A percentile compares a stretch with the other conserved stretches of the same genome.
These are phyloP conservation scores for Candida labiduridarum DNA, from an alignment of 1,139 yeast genomes.

Conservation along the genomic window DNA sequence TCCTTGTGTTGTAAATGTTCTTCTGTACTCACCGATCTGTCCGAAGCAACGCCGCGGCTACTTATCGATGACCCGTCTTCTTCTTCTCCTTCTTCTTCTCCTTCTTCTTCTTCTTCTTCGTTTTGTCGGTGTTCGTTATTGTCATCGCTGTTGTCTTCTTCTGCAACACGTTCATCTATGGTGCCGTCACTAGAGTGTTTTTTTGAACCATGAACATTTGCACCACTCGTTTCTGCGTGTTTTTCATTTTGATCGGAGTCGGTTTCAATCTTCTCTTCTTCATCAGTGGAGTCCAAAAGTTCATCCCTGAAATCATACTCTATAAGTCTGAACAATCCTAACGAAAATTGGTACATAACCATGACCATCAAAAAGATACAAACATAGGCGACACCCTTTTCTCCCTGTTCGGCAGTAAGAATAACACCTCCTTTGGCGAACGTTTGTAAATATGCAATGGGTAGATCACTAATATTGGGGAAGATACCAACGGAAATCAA, in stretches of 20 bases:
- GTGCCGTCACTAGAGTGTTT: conserved; percentile 3
- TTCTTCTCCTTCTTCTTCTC: neutral
- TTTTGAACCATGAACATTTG: conserved; percentile 3
- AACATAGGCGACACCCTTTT: conserved; percentile 83
- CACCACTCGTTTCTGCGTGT: conserved; percentile 13
- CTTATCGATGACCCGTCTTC: conserved; percentile 6
- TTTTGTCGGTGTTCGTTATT: neutral
- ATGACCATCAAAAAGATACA: conserved; percentile 79
- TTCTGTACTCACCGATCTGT: conserved; percentile 6
- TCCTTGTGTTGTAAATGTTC: conserved; percentile 22
- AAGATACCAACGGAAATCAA: conserved; percentile 65
- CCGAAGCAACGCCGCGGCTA: conserved; percentile 8
- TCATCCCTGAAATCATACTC: conserved; percentile 63
- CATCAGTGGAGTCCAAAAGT: conserved; percentile 10
- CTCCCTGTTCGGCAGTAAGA: conserved; percentile 61
- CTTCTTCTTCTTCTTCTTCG: no score
- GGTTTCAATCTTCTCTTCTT: conserved; percentile 5
- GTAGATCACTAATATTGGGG: conserved; percentile 77
- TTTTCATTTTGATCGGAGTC: conserved; percentile 10
- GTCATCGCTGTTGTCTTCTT: neutral
- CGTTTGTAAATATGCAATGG: conserved; percentile 86
- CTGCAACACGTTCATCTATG: neutral
- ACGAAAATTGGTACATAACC: conserved; percentile 68
- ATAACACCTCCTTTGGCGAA: conserved; percentile 63
- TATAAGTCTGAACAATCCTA: conserved; percentile 74